Evolutionary conservation across 1,284 basidiomycete species (phyloP).

Genomic region (Amylostereum areolatum): DNA sequence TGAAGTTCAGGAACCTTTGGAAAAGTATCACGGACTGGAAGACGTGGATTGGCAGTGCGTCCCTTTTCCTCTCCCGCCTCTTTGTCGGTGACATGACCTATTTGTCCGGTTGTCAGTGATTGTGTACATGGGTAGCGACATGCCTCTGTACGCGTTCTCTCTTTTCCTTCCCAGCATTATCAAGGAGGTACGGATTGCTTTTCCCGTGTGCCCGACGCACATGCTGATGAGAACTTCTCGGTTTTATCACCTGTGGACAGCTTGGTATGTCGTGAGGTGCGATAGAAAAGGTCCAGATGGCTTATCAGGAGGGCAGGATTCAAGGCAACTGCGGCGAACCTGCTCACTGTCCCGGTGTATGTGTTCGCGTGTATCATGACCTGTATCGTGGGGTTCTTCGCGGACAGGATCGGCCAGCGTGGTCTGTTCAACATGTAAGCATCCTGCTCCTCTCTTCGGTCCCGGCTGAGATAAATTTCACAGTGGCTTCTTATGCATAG

Average conservation of each 20-base stretch:
- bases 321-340: conserved; percentile 44
- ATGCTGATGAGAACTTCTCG: background rate
- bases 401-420: conserved; percentile 38
- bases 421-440: conserved; percentile 41
- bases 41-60: conserved; percentile 41
- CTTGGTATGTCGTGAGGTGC: too few relatives aligned
- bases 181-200: conserved; percentile 27
- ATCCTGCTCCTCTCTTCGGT: conserved; percentile 3
- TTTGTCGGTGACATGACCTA: background rate
- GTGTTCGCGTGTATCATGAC: conserved; percentile 46
- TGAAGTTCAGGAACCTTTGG: conserved; percentile 40
- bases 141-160: conserved; percentile 50
- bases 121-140: conserved; percentile 38
- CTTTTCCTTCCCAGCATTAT: conserved; percentile 53
- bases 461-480: conserved; percentile 11
- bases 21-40: conserved; percentile 48
- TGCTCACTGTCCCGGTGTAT: conserved; percentile 49
- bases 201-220: background rate
- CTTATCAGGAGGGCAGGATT: conserved; percentile 24
- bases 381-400: conserved; percentile 38
- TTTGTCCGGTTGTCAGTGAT: background rate
- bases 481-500: conserved; percentile 17
- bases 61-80: too few relatives aligned
- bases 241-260: too few relatives aligned
- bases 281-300: too few relatives aligned